These are phyloP conservation scores for Neostapfia colusana DNA, from an alignment of 176 grass and related monocot species.

Conservation along the genomic window DNA sequence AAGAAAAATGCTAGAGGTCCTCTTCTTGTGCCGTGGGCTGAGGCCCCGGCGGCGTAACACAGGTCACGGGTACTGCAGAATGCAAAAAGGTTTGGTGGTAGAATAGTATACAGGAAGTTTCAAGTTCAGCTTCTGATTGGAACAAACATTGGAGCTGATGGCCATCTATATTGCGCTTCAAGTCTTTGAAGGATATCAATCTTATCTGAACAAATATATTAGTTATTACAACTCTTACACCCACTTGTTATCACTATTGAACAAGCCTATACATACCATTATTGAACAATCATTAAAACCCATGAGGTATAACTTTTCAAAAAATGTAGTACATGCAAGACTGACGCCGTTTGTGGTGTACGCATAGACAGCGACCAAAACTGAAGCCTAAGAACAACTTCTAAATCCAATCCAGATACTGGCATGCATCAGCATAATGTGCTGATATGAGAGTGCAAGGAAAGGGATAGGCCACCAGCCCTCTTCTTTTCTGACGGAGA, in stretches of 20 bases:
- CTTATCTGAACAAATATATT: background rate
- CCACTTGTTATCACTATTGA: background rate
- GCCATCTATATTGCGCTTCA: slow-evolving; percentile 19
- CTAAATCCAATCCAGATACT: slow-evolving; percentile 22
- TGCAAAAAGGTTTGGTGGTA: background rate
- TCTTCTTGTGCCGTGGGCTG: no score
- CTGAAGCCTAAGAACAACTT: background rate
- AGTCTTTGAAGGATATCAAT: background rate
- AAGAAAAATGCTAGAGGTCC: no score
- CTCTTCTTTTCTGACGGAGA: slow-evolving; percentile 33
- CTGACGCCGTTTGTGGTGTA: background rate
- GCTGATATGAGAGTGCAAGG: slow-evolving; percentile 25
- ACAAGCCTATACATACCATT: background rate
- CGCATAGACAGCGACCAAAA: slow-evolving; percentile 9
- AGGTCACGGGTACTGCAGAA: no score
- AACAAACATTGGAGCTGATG: slow-evolving; percentile 20
- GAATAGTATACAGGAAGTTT: background rate
- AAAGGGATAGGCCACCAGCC: slow-evolving; percentile 40
- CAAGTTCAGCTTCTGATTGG: background rate
- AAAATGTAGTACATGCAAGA: background rate
- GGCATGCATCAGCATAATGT: slow-evolving; percentile 23
- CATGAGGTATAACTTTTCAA: slow-evolving; percentile 6
- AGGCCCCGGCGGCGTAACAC: no score
- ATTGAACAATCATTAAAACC: slow-evolving; percentile 9
- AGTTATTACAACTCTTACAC: background rate